phyloP scores from a whole-genome alignment of 805 yeast genomes.

The Wickerhamiella australiensis region DNA sequence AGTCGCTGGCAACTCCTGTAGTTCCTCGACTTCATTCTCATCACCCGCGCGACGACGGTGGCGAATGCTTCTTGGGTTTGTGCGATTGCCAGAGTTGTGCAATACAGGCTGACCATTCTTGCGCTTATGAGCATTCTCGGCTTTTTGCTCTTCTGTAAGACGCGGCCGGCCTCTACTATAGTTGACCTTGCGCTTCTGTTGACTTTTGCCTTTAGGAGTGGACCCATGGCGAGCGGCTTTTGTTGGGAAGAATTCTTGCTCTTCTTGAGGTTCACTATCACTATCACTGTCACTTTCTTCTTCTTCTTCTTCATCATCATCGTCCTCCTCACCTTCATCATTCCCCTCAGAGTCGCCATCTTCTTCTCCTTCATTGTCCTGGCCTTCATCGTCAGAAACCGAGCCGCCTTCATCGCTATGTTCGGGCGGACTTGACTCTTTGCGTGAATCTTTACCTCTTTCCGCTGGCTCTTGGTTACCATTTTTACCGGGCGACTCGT shows the following conservation, averaged over 20 bases:
- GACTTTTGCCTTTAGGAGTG: neutral
- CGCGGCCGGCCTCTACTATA: neutral
- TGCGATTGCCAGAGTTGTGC: too few species aligned
- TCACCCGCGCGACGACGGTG: constrained; percentile 3
- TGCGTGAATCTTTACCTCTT: too few species aligned
- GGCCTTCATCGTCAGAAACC: neutral
- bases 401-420: too few species aligned
- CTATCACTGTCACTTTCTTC: neutral
- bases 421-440: too few species aligned
- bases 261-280: neutral
- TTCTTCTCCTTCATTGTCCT: neutral
- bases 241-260: neutral
- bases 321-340: neutral
- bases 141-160: neutral
- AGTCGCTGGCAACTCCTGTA: neutral
- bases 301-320: neutral
- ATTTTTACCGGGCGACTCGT: neutral
- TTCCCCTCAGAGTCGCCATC: neutral
- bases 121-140: neutral
- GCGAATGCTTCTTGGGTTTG: neutral
- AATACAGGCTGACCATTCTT: too few species aligned
- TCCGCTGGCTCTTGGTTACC: too few species aligned
- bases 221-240: neutral
- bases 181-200: neutral
- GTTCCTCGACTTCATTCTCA: neutral